Percentiles rank a stretch among this genome's conserved stretches.
These are phyloP conservation scores for Phalaenopsis aphrodite DNA, from an alignment of 106 monocot species.

Conservation along the genomic window DNA sequence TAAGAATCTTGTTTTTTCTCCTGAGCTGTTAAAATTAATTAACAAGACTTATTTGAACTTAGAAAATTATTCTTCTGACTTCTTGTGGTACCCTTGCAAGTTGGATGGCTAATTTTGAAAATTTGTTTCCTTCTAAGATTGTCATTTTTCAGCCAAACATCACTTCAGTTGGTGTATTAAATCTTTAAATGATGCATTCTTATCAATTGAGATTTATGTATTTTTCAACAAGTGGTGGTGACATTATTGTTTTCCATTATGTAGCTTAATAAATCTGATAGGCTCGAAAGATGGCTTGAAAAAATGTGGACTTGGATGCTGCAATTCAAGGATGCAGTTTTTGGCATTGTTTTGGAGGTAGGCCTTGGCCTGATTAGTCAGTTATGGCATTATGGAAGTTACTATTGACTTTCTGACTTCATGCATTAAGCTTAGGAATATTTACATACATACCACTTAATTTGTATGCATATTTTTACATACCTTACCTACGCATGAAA, in stretches of 20 bases:
- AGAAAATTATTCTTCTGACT: neutral
- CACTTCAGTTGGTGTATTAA: neutral
- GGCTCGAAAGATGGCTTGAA: slow-evolving; percentile 67
- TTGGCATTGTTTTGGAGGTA: slow-evolving; percentile 50
- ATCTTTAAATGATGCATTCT: neutral
- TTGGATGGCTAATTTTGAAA: neutral
- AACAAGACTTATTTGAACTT: neutral
- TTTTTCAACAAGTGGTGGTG: neutral
- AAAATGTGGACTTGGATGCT: slow-evolving; percentile 74
- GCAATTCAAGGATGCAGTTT: slow-evolving; percentile 66
- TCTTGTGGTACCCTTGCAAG: neutral
- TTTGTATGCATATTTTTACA: too few relatives aligned
- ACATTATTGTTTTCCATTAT: slow-evolving; percentile 9
- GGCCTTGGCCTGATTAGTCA: slow-evolving; percentile 2
- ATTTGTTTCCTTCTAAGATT: neutral
- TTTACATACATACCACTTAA: too few relatives aligned
- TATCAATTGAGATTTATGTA: neutral
- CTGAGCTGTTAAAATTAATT: neutral
- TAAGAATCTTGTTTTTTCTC: neutral
- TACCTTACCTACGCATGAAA: too few relatives aligned
- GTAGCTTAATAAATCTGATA: slow-evolving; percentile 45
- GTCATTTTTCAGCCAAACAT: neutral
- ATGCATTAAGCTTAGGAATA: neutral
- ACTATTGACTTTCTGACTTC: neutral
- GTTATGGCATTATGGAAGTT: neutral